Percentiles rank a stretch among this genome's conserved stretches.
Conservation (phyloP, 140 eudicot species). For the Stevia rebaudiana region DNA sequence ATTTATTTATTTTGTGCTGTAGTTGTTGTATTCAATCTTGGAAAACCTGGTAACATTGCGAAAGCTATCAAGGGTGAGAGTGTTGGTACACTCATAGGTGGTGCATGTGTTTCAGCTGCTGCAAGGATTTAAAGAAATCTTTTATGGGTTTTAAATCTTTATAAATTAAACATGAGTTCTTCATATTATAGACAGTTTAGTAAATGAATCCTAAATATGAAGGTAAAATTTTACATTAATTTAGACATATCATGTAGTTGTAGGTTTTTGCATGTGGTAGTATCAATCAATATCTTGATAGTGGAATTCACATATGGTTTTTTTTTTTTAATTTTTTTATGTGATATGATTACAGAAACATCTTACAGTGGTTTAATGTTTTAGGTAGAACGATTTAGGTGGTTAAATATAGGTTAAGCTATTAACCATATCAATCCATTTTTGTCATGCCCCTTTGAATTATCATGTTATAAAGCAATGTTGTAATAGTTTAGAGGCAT, state of each 20-base stretch:
- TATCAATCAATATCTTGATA: too few species aligned
- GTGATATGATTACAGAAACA: too few species aligned
- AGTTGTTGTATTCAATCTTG: conserved; percentile 86
- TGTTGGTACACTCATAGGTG: conserved; percentile 89
- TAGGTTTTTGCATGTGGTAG: conserved; percentile 18
- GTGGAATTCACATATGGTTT: conserved; percentile 11
- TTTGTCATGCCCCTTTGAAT: too few species aligned
- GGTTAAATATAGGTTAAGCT: too few species aligned
- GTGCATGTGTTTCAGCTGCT: conserved; percentile 24
- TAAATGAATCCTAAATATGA: conserved; percentile 16
- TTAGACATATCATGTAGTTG: conserved; percentile 12
- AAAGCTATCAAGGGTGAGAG: conserved; percentile 87
- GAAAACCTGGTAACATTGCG: conserved; percentile 73
- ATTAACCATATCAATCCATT: too few species aligned
- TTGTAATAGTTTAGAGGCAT: too few species aligned
- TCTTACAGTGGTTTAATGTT: too few species aligned
- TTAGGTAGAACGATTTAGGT: too few species aligned
- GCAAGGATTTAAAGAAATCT: conserved; percentile 26
- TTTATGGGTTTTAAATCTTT: not conserved
- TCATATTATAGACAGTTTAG: conserved; percentile 25
- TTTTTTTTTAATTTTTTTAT: too few species aligned
- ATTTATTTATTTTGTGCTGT: conserved; percentile 7
- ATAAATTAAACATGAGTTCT: conserved; percentile 15
- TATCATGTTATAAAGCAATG: too few species aligned
- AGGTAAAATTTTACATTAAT: conserved; percentile 28